Conservation (phyloP, 129 eudicot genomes). For the Saussurea involucrata region DNA sequence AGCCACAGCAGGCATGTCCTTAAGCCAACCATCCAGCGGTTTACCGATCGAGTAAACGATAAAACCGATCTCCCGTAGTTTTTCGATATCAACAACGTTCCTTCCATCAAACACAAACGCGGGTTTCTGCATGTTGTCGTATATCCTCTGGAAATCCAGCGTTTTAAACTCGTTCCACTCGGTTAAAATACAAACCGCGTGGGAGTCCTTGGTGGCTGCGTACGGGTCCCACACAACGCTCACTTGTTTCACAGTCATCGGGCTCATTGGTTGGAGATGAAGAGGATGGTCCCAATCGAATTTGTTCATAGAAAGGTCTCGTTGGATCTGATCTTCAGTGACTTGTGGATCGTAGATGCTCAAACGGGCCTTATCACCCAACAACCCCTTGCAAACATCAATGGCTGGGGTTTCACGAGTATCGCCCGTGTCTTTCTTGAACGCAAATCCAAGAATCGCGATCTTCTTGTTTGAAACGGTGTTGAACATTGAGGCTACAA, state of each 20-base stretch:
- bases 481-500: conserved; percentile 92
- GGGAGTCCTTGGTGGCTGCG: conserved; percentile 72
- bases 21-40: conserved; percentile 83
- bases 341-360: conserved; percentile 92
- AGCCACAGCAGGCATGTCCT: conserved; percentile 81
- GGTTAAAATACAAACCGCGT: conserved; percentile 66
- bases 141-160: conserved; percentile 75
- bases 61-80: conserved; percentile 76
- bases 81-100: conserved; percentile 46
- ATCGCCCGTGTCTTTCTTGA: conserved; percentile 81
- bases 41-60: conserved; percentile 84
- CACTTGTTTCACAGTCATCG: conserved; percentile 62
- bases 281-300: conserved; percentile 91
- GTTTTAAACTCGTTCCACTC: conserved; percentile 88
- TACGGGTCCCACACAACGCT: conserved; percentile 72
- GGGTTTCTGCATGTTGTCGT: conserved; percentile 81
- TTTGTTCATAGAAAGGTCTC: conserved; percentile 76
- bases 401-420: conserved; percentile 88
- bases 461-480: conserved; percentile 77
- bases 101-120: conserved; percentile 83
- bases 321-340: conserved; percentile 76
- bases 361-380: conserved; percentile 68
- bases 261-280: conserved; percentile 85
- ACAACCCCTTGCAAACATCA: conserved; percentile 77
- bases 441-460: conserved; percentile 72